These are phyloP conservation scores for Mayamaea pseudoterrestris DNA, from an alignment of 108 stramenopile species.

Conservation along the genomic window DNA sequence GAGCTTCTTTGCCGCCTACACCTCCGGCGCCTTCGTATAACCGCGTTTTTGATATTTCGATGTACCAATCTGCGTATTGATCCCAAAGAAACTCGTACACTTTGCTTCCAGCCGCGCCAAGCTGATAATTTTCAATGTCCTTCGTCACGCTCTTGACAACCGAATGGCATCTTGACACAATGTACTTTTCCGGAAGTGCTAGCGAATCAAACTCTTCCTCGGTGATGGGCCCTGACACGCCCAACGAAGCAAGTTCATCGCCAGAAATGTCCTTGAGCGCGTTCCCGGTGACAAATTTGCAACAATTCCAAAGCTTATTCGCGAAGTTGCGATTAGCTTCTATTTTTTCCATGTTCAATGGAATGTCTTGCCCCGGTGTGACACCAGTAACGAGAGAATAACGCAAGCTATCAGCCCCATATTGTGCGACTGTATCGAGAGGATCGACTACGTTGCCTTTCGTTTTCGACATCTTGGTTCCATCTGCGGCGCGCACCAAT, in stretches of 20 bases:
- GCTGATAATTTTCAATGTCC: constrained; percentile 80
- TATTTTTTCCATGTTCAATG: constrained; percentile 86
- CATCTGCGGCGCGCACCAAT: constrained; percentile 92
- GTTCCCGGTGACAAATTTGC: constrained; percentile 83
- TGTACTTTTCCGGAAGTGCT: constrained; percentile 79
- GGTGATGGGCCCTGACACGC: constrained; percentile 60
- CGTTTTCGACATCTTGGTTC: constrained; percentile 98
- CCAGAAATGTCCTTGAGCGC: constrained; percentile 63
- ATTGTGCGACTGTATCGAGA: constrained; percentile 86
- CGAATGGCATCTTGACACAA: constrained; percentile 83
- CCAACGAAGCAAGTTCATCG: constrained; percentile 39
- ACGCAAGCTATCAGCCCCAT: constrained; percentile 88
- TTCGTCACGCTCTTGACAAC: constrained; percentile 71
- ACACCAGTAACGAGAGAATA: constrained; percentile 90
- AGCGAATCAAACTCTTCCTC: constrained; percentile 67
- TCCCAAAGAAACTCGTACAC: constrained; percentile 94
- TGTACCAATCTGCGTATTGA: constrained; percentile 96
- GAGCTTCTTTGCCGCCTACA: constrained; percentile 49
- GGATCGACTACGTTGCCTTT: constrained; percentile 99
- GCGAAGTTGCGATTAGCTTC: constrained; percentile 86
- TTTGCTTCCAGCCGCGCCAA: constrained; percentile 81
- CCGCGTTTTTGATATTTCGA: constrained; percentile 87
- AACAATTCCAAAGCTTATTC: constrained; percentile 98
- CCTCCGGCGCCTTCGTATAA: constrained; percentile 80
- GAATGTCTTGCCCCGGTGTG: constrained; percentile 91